Percentiles rank a stretch among this genome's conserved stretches.
These are phyloP conservation scores for Coemansia erecta DNA, from an alignment of 192 early-diverging fungal species.

Conservation along the genomic window DNA sequence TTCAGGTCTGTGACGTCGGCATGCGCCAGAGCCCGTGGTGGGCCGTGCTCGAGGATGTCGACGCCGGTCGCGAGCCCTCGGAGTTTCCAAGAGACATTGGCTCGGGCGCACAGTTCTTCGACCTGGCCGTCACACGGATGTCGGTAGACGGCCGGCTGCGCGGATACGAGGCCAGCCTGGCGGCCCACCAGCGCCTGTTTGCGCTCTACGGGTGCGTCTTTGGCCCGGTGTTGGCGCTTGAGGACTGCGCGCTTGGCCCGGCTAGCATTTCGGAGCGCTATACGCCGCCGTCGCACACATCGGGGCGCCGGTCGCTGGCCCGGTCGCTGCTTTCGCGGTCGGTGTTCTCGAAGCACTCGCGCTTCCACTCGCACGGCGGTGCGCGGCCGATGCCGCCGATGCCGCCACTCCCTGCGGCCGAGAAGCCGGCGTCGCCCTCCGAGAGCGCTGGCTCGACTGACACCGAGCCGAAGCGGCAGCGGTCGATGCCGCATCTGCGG, in stretches of 20 bases:
- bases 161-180: conserved; percentile 56
- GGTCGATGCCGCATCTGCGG: conserved; percentile 51
- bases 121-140: conserved; percentile 62
- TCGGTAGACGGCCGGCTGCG: conserved; percentile 53
- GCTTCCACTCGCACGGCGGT: conserved; percentile 25
- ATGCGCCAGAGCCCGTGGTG: conserved; percentile 59
- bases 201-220: conserved; percentile 56
- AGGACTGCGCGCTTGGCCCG: not conserved
- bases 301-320: conserved; percentile 42
- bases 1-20: conserved; percentile 63
- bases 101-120: conserved; percentile 60
- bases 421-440: conserved; percentile 1
- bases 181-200: conserved; percentile 62
- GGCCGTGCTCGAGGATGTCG: conserved; percentile 26
- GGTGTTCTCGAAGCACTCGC: conserved; percentile 29
- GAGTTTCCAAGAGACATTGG: conserved; percentile 23
- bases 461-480: conserved; percentile 33
- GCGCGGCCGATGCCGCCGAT: conserved; percentile 14
- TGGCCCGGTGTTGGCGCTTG: conserved; percentile 21
- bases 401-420: conserved; percentile 7
- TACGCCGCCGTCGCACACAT: conserved; percentile 25
- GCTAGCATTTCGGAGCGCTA: not conserved
- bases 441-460: not conserved
- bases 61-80: not conserved
- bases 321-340: conserved; percentile 38